Base-by-base conservation (phyloP, 495 filamentous ascomycete species). In the Bathelium albidoporum region DNA sequence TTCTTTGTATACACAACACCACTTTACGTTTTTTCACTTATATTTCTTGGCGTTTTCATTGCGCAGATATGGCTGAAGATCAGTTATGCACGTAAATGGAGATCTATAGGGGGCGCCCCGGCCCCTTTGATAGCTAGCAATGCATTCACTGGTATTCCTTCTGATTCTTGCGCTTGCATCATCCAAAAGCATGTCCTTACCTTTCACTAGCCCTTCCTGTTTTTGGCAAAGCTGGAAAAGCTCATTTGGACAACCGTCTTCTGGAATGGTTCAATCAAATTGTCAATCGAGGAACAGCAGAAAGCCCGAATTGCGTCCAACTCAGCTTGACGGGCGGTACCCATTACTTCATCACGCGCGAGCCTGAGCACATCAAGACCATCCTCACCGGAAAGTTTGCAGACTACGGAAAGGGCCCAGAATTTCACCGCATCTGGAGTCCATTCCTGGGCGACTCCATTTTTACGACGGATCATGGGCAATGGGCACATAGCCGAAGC, bases 291-390 rank as follows among this genome's bases (percentile, higher is more conserved):
- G 34, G 34, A 5, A 39, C 34, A 5, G 14, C 34, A 5, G 34
- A 39, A 39, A 39, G 34, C 34, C 34, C 34, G 14, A 39, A 39
- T 14, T 39, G 34, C 34, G 34, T 39, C 5, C 34, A 39, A 14
- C 5, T 39, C 14, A 5, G 5, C 5, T 39, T 39, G 34, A 39
- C 34, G 5, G 34, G 34, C 5, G 34, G 34, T 14, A 39, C 34
- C 5, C 34, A 39, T 39, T 39, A 39, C 14, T 39, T 83, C 22
- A 65, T 83, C 28, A 83, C 81, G 0, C 71, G 74, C 32, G 82
- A 85, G 58, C 81, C 81, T 18, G 81, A 82, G 63, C 82, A 84
- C 62, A 72, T 86, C 67, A 84, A 85, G 63, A 76, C 81, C 7
- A 70, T 85, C 5, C 71, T 85, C 45, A 79, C 82, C 0, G 76